Base-by-base conservation (phyloP, 352 stramenopile species). In the Pythium volutum region DNA sequence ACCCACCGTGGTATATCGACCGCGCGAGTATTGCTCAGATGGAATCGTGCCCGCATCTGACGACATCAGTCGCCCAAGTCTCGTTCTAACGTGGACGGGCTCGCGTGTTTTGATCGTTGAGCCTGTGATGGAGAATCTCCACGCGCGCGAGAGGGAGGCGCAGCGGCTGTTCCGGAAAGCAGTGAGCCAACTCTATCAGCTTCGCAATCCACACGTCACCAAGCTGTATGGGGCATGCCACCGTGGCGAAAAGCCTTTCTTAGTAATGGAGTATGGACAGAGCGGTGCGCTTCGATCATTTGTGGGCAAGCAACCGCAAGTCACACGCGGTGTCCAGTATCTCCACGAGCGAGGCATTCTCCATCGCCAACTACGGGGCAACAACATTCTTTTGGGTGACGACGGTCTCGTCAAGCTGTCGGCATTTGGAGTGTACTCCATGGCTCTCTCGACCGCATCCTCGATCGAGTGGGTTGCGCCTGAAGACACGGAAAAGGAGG, bases 291-390 rank as follows among this genome's bases (percentile, higher is more conserved):
- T 66, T 49, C 59, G 50, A 7, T 54, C 38, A 9, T 55, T 26
- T 22, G 4, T 60, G 26, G 26, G 16, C 15, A 18, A 46, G 9
- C 49, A 77, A 10, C 53, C 62, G 5, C 53, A 85, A 43, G 64
- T 67, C 1, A 64, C 73, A 14, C 36, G 79, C 10, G 88, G 81
- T 1, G 55, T 97, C 2, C 51, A 66, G 39, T 96, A 92, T 58
- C 66, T 97, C 14, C 88, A 97, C 62, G 59, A 63, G 23, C 55
- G 74, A 23, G 64, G 66, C n/a, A 56, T 81, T 10, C 58, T 90
- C 6, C 61, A 62, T 15, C 36, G 47, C 0, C 25, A 43, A 18
- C 23, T 59, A 7, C 11, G n/a, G n/a, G 25, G 53, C 15, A 41
- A 62, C 16, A 49, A 59, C 31, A 53, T 67, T 20, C 3, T 18